phyloP scores from a whole-genome alignment of 768 basidiomycete species.

The Kwoniella sp. region DNA sequence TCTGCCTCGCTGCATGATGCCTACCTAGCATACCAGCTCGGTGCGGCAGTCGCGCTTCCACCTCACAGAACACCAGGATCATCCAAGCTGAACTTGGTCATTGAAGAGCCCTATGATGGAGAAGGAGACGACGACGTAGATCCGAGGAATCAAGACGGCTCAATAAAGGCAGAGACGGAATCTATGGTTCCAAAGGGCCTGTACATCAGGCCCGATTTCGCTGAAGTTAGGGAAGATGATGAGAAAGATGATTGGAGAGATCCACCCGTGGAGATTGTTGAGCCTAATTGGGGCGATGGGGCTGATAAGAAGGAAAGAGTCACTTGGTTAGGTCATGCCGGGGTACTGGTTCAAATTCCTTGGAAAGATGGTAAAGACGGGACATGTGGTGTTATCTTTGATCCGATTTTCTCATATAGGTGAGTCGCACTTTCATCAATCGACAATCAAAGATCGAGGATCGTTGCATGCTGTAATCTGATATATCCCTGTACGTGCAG shows the following conservation, averaged over 20 bases:
- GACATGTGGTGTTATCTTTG: slow-evolving; percentile 50
- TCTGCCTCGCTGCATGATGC: slow-evolving; percentile 40
- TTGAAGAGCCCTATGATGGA: slow-evolving; percentile 4
- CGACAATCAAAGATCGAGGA: no score
- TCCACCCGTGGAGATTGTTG: slow-evolving; percentile 40
- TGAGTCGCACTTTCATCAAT: slow-evolving; percentile 17
- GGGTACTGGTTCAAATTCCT: slow-evolving; percentile 48
- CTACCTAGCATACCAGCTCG: slow-evolving; percentile 45
- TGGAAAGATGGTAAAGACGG: slow-evolving; percentile 40
- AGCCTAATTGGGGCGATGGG: slow-evolving; percentile 31
- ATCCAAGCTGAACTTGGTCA: neutral
- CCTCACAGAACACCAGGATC: slow-evolving; percentile 24
- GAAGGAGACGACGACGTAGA: slow-evolving; percentile 17
- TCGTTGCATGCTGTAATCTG: slow-evolving; percentile 1
- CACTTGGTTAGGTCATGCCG: slow-evolving; percentile 55
- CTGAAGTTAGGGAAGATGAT: slow-evolving; percentile 34
- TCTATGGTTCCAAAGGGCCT: slow-evolving; percentile 20
- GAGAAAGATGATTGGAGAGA: slow-evolving; percentile 49
- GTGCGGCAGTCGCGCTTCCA: slow-evolving; percentile 44
- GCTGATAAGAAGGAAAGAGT: slow-evolving; percentile 32
- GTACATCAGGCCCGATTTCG: slow-evolving; percentile 36
- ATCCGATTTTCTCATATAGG: slow-evolving; percentile 55
- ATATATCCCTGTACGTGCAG: slow-evolving; percentile 26
- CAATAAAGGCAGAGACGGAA: neutral
- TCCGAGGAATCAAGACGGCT: slow-evolving; percentile 18